These are phyloP conservation scores for Mortierella sp. DNA, from an alignment of 371 early-diverging fungal species.

Conservation along the genomic window DNA sequence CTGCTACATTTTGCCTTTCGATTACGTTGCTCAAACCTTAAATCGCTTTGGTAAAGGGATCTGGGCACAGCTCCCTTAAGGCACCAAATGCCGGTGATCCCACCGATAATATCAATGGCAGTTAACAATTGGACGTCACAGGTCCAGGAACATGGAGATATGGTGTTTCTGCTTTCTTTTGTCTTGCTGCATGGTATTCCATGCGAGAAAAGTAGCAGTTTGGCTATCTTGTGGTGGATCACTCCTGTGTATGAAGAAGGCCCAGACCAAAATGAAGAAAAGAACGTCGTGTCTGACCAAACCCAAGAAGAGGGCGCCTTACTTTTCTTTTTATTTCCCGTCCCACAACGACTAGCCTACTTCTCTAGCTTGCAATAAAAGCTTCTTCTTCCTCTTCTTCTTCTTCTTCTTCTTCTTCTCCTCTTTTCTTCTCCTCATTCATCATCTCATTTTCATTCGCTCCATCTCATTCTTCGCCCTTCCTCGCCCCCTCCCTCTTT, in stretches of 20 bases:
- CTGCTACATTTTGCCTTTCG: neutral
- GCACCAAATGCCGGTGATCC: too few species aligned
- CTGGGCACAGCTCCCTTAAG: too few species aligned
- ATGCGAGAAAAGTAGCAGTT: too few species aligned
- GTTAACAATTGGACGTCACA: too few species aligned
- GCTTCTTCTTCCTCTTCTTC: neutral
- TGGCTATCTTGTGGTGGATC: too few species aligned
- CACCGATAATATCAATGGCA: too few species aligned
- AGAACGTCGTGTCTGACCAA: constrained; percentile 1
- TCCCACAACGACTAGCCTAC: neutral
- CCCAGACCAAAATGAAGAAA: neutral
- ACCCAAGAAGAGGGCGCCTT: neutral
- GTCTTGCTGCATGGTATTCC: too few species aligned
- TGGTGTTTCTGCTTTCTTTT: too few species aligned
- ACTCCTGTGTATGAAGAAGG: too few species aligned
- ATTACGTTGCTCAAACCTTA: constrained; percentile 1
- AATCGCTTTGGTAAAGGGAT: neutral
- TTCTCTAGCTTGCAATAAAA: neutral
- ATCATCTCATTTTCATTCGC: neutral
- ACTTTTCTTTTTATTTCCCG: neutral
- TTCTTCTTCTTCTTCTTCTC: neutral
- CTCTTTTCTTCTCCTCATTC: neutral
- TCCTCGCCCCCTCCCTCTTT: neutral
- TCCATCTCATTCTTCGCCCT: neutral
- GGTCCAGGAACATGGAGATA: too few species aligned